Percentiles rank a stretch among this genome's conserved stretches.
Evolutionary conservation across 805 yeast species (phyloP).

Genomic region (Cyberlindnera subsufficiens): DNA sequence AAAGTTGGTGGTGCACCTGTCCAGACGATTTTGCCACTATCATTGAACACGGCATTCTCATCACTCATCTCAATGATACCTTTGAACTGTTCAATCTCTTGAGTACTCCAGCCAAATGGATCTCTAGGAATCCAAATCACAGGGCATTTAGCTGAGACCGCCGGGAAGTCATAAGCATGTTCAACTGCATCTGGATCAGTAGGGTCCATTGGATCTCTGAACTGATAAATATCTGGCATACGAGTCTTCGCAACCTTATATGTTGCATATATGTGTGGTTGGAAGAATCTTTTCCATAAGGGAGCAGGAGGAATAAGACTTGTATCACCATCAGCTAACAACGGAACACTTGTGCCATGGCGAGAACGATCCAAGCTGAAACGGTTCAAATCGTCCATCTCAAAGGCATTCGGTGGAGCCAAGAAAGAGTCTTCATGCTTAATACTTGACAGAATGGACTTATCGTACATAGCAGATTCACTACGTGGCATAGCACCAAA

Average conservation of each 20-base stretch:
- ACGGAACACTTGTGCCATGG: conserved; percentile 39
- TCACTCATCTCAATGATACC: conserved; percentile 60
- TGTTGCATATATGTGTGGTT: conserved; percentile 49
- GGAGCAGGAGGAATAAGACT: conserved; percentile 29
- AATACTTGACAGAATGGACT: conserved; percentile 3
- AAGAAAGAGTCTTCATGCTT: conserved; percentile 4
- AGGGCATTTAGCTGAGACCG: conserved; percentile 62
- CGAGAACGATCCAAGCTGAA: conserved; percentile 15
- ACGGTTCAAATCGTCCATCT: conserved; percentile 21
- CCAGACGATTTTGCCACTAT: conserved; percentile 42
- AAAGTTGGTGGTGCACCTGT: conserved; percentile 46
- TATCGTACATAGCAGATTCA: conserved; percentile 5
- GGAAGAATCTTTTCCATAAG: conserved; percentile 42
- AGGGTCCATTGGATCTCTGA: conserved; percentile 38
- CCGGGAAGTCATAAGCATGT: conserved; percentile 76
- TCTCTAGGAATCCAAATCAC: conserved; percentile 91
- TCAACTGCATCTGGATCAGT: conserved; percentile 32
- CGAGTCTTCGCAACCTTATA: conserved; percentile 41
- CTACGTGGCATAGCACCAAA: conserved; percentile 4
- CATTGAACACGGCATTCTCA: conserved; percentile 54
- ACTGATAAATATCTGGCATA: conserved; percentile 56
- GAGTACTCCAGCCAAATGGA: conserved; percentile 71
- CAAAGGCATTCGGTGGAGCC: conserved; percentile 20
- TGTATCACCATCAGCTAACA: conserved; percentile 59
- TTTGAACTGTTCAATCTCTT: conserved; percentile 49